phyloP scores from a whole-genome alignment of 306 rosid genomes.

The Vigna radiata region DNA sequence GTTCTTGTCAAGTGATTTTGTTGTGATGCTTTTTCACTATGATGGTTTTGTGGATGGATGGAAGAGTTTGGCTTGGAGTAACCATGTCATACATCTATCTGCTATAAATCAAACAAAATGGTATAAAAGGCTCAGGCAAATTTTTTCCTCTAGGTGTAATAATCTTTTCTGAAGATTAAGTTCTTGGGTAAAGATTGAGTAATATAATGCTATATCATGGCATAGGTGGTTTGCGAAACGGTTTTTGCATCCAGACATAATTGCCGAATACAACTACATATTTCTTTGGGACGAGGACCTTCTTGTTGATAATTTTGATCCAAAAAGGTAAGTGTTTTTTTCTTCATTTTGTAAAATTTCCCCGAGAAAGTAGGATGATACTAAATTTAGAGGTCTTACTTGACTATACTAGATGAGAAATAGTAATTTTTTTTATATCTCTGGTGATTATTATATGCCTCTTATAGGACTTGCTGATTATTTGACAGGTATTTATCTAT shows the following conservation, averaged over 20 bases:
- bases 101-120: conserved; percentile 67
- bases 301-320: conserved; percentile 84
- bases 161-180: conserved; percentile 11
- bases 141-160: conserved; percentile 17
- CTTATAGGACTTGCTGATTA: conserved; percentile 30
- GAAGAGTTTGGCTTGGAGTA: conserved; percentile 60
- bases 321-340: conserved; percentile 56
- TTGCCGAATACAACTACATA: conserved; percentile 73
- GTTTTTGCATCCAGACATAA: conserved; percentile 93
- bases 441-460: conserved; percentile 23
- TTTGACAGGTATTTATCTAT: conserved; percentile 77
- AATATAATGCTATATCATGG: conserved; percentile 24
- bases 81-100: conserved; percentile 57
- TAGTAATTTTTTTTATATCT: not conserved
- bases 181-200: conserved; percentile 12
- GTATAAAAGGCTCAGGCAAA: conserved; percentile 42
- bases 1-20: conserved; percentile 57
- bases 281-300: conserved; percentile 99
- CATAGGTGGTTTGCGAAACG: conserved; percentile 97
- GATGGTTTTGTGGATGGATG: conserved; percentile 61
- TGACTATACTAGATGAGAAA: conserved; percentile 11
- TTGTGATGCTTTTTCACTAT: conserved; percentile 67
- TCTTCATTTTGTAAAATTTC: not conserved
- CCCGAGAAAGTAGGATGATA: conserved; percentile 21
- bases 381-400: conserved; percentile 23